Conservation (phyloP, 306 rosid species). For the Urtica urens region DNA sequence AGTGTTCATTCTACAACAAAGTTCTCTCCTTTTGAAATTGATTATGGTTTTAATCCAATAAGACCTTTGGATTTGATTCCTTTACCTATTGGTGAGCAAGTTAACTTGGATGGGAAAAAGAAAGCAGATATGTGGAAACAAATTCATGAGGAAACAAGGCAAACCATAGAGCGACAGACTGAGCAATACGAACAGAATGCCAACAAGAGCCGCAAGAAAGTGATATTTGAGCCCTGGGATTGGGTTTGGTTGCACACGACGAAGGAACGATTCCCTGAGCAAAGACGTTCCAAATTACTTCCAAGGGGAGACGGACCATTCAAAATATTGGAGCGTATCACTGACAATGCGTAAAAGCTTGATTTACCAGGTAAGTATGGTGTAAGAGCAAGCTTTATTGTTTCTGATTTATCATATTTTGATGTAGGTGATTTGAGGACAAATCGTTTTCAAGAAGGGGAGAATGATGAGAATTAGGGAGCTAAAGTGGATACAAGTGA, state of each 20-base stretch:
- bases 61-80: not conserved
- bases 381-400: not conserved
- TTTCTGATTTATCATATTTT: not conserved
- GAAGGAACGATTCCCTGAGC: not conserved
- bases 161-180: too few relatives aligned
- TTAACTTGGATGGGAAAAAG: not conserved
- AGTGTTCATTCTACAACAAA: not conserved
- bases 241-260: not conserved
- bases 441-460: not conserved
- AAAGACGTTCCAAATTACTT: not conserved
- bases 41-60: not conserved
- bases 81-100: not conserved
- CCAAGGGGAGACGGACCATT: not conserved
- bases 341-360: not conserved
- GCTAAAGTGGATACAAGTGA: too few relatives aligned
- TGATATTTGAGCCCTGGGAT: not conserved
- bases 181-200: too few relatives aligned
- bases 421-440: too few relatives aligned
- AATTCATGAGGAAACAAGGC: too few relatives aligned
- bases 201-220: too few relatives aligned
- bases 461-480: too few relatives aligned
- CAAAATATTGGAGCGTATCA: not conserved
- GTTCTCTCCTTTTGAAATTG: not conserved
- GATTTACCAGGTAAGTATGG: not conserved
- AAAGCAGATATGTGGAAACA: too few relatives aligned